These are phyloP conservation scores for Stevia rebaudiana DNA, from an alignment of 140 eudicot genomes.

Conservation along the genomic window DNA sequence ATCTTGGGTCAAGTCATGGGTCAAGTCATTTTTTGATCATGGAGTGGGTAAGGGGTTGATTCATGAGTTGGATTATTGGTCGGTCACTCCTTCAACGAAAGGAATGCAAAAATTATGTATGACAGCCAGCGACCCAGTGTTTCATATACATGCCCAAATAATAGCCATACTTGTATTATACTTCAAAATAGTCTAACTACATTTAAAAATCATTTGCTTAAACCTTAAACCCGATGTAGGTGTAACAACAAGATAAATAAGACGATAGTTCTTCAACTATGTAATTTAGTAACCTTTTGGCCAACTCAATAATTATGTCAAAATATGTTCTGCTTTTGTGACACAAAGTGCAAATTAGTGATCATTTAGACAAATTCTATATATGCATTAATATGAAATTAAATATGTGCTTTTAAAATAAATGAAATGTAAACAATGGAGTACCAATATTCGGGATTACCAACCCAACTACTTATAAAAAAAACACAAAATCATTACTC, in stretches of 20 bases:
- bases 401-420: background rate
- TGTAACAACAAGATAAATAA: background rate
- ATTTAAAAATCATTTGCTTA: no score
- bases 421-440: background rate
- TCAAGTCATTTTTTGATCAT: no score
- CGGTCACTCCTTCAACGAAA: no score
- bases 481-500: background rate
- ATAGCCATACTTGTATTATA: no score
- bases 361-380: background rate
- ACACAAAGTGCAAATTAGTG: background rate
- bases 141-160: no score
- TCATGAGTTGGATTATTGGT: no score
- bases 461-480: background rate
- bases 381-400: background rate
- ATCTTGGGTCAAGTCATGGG: no score
- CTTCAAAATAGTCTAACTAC: no score
- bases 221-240: no score
- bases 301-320: background rate
- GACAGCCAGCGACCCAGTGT: no score
- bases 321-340: background rate
- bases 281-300: background rate
- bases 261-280: background rate
- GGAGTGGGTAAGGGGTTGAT: no score
- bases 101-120: no score
- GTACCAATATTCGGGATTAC: background rate